Base-by-base conservation (phyloP, 225 moss, liverwort and hornwort genomes). In the Marchantia paleacea region DNA sequence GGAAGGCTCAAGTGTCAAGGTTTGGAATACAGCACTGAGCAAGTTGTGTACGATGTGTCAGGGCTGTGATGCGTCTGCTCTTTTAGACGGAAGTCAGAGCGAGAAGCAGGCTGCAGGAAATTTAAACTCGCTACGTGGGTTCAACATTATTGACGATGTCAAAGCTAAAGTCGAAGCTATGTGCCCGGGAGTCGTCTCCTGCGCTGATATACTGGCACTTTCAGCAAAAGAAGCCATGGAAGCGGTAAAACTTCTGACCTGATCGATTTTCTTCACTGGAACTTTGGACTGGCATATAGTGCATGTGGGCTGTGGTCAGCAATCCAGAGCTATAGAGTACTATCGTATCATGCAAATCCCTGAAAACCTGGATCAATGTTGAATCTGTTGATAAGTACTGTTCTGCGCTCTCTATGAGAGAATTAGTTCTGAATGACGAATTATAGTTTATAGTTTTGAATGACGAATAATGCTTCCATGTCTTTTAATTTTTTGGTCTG, bases 1-100 rank as follows among this genome's bases (percentile, higher is more conserved):
- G 16, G 5, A n/a, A 62, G 18, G 2, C 19, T 18, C 12, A 18
- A 0, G 14, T 61, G 61, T 16, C 61, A 61, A 61, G 61, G 19
- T 16, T 61, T 18, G 19, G 29, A 12, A 26, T 69, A 26, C 31
- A 63, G 24, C 62, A 63, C 62, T 63, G 62, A 63, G 20, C 19
- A 39, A 39, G 39, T 2, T 39, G 39, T 39, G 39, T 2, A 39
- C 39, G 39, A 12, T 57, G 66, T 18, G 20, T 1, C 78, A 78
- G 78, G 78, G 78, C 24, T 78, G 78, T 50, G 78, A 78, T 66
- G 78, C 19, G 50, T 78, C 78, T n/a, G 78, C 62, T 22, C 65
- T 78, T 26, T 22, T 78, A 26, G 64, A 63, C 62, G 62, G 63
- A 6, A 18, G 10, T 6, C 28, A 50, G 6, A 62, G 63, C 22